A percentile compares a stretch with the other conserved stretches of the same genome.
Evolutionary conservation across 2,329 filamentous ascomycete genomes (phyloP).

Genomic region (Colletotrichum godetiae): DNA sequence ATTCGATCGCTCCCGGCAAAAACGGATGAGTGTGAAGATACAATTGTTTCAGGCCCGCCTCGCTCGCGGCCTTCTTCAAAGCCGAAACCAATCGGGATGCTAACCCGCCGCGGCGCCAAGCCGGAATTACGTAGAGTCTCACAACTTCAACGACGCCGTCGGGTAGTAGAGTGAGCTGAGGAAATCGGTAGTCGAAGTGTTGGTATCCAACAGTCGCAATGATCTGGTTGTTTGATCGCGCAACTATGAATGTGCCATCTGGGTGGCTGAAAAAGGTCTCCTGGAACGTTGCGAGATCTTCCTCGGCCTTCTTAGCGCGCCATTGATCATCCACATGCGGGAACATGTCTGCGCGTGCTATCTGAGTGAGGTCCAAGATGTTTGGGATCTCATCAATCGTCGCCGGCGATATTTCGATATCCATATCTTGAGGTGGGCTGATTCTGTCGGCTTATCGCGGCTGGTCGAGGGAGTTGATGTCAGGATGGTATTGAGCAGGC

Average conservation of each 20-base stretch:
- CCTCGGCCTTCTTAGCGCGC: slow-evolving; percentile 30
- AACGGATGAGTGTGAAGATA: slow-evolving; percentile 46
- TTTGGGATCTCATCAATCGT: slow-evolving; percentile 37
- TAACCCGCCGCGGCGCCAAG: slow-evolving; percentile 41
- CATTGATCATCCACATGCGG: slow-evolving; percentile 39
- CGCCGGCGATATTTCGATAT: slow-evolving; percentile 33
- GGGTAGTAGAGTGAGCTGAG: slow-evolving; percentile 35
- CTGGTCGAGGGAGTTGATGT: neutral
- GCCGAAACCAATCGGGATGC: slow-evolving; percentile 40
- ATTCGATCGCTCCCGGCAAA: slow-evolving; percentile 39
- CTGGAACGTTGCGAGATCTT: slow-evolving; percentile 39
- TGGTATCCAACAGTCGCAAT: slow-evolving; percentile 42
- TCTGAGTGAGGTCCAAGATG: slow-evolving; percentile 39
- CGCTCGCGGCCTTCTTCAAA: slow-evolving; percentile 34
- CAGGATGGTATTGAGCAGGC: neutral
- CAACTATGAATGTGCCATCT: slow-evolving; percentile 39
- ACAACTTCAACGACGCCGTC: slow-evolving; percentile 41
- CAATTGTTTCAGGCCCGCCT: slow-evolving; percentile 36
- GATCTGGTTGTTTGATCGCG: slow-evolving; percentile 29
- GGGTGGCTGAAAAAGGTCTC: slow-evolving; percentile 39
- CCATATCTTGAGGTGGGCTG: neutral
- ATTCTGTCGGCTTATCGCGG: neutral
- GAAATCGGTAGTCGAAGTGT: slow-evolving; percentile 42
- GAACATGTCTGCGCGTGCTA: slow-evolving; percentile 43
- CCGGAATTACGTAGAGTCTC: slow-evolving; percentile 42